phyloP scores from a whole-genome alignment of 345 rosid genomes.

The Erucastrum elatum region DNA sequence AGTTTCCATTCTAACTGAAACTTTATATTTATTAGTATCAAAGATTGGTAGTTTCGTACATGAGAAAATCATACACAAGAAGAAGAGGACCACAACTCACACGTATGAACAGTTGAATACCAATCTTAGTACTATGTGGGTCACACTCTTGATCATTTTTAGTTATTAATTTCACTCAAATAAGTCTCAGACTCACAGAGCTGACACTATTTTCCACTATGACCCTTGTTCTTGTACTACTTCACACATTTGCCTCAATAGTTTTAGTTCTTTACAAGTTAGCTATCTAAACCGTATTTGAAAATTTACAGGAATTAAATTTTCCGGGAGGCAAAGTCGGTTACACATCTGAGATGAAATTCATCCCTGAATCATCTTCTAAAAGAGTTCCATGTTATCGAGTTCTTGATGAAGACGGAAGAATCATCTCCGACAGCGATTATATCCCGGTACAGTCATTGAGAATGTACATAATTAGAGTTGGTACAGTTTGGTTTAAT shows the following conservation, averaged over 20 bases:
- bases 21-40: not conserved
- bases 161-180: not conserved
- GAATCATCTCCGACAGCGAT: conserved; percentile 25
- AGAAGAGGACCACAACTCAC: not conserved
- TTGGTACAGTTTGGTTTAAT: conserved; percentile 13
- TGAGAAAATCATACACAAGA: not conserved
- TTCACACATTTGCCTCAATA: not conserved
- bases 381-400: conserved; percentile 62
- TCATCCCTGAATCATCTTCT: conserved; percentile 46
- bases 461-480: not conserved
- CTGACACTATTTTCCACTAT: not conserved
- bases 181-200: not conserved
- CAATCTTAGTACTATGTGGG: not conserved
- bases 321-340: conserved; percentile 76
- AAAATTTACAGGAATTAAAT: conserved; percentile 48
- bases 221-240: not conserved
- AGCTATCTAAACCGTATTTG: not conserved
- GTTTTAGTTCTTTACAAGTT: not conserved
- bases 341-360: conserved; percentile 50
- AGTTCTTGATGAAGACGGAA: conserved; percentile 57
- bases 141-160: not conserved
- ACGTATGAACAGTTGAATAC: not conserved
- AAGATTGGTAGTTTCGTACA: not conserved
- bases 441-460: conserved; percentile 45
- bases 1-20: not conserved